Base-by-base conservation (phyloP, 345 rosid genomes). In the Anastatica hierochuntica region DNA sequence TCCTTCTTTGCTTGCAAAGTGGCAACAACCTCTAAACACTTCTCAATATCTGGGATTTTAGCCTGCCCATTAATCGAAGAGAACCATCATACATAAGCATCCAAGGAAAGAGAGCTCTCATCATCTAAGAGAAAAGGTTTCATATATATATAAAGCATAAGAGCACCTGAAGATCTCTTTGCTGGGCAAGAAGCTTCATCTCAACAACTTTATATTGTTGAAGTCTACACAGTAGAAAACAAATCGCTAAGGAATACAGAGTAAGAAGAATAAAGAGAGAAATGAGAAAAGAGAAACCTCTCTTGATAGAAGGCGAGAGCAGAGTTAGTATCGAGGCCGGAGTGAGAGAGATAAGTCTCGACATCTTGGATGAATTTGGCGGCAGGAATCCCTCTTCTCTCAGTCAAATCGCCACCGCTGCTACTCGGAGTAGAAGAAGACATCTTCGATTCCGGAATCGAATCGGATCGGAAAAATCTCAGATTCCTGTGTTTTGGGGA, bases 301-400 rank as follows among this genome's bases (percentile, higher is more conserved):
- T 92, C 94, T 80, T 88, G 97, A 64, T 79, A 94, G 66, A 82
- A 85, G 49, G 97, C 77, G 44, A 88, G 94, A 49, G 88, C 79
- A 12, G 97, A 78, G 76, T 81, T 83, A 40, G 76, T 77, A 71
- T 85, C 88, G 54, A 83, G 78, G 26, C 82, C 85, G 10, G 77
- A 69, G 46, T 77, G 81, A 38, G 77, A 43, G 72, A 88, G 97
- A 58, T 72, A 82, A 20, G 80, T 79, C 42, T 79, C 82, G 0
- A 83, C 99, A 68, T 83, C 97, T 73, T 83, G 84, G 8, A 77
- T 90, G 62, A 88, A 85, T 61, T 83, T 88, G 58, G 97, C 97
- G 15, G 79, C 99, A 0, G 94, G 89, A 39, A 79, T 80, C 37
- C 97, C 95, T 71, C 97, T 78, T 61, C 99, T 79, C 81, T 81